A percentile compares a stretch with the other conserved stretches of the same genome.
phyloP scores from a whole-genome alignment of 2,329 filamentous ascomycete species.

The Diaporthe ilicicola region DNA sequence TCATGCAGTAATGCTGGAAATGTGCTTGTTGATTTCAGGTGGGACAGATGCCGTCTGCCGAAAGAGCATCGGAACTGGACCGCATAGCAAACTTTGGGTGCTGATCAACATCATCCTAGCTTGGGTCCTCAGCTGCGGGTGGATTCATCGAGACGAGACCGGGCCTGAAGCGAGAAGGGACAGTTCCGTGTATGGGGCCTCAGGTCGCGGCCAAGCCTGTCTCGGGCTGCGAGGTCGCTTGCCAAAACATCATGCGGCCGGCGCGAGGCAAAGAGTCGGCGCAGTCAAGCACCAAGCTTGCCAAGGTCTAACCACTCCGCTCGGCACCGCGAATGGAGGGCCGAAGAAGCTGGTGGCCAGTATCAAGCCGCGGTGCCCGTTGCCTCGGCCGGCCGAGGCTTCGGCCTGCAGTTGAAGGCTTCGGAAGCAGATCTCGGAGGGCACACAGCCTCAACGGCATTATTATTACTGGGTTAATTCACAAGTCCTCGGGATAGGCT shows the following conservation, averaged over 20 bases:
- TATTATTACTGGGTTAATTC: background rate
- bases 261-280: background rate
- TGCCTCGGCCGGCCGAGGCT: slow-evolving; percentile 9
- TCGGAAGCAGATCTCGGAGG: slow-evolving; percentile 3
- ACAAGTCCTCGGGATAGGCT: background rate
- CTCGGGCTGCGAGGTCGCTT: slow-evolving; percentile 6
- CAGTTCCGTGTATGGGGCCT: background rate
- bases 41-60: background rate
- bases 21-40: too few species aligned
- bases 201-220: slow-evolving; percentile 4
- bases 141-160: slow-evolving; percentile 10
- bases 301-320: background rate
- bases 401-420: background rate
- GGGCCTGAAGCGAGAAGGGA: slow-evolving; percentile 1
- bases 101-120: too few species aligned
- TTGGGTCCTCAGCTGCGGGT: background rate
- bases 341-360: slow-evolving; percentile 13
- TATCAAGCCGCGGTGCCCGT: slow-evolving; percentile 15
- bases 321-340: background rate
- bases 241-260: background rate
- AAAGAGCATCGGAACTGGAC: too few species aligned
- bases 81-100: background rate
- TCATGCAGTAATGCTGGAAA: background rate
- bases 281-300: too few species aligned
- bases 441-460: slow-evolving; percentile 12